phyloP scores from a whole-genome alignment of 1,139 yeast species.

The Candida labiduridarum region DNA sequence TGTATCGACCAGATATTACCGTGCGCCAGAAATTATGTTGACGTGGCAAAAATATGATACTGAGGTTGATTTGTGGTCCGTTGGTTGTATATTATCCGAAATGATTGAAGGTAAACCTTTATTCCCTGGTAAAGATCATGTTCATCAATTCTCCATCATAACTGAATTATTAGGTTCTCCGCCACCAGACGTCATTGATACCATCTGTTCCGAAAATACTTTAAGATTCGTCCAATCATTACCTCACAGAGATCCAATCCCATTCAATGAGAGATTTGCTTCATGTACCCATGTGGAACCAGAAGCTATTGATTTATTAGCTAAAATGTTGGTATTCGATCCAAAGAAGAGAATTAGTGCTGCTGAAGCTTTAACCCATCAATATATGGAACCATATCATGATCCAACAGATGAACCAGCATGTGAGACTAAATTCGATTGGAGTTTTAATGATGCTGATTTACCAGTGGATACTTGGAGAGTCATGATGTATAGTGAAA shows the following conservation, averaged over 20 bases:
- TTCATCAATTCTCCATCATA: slow-evolving; percentile 94
- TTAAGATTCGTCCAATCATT: slow-evolving; percentile 89
- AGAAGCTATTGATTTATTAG: slow-evolving; percentile 85
- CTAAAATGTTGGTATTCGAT: slow-evolving; percentile 90
- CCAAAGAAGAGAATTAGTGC: slow-evolving; percentile 94
- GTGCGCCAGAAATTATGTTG: slow-evolving; percentile 99
- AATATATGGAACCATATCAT: slow-evolving; percentile 95
- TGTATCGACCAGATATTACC: slow-evolving; percentile 92
- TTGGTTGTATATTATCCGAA: slow-evolving; percentile 98
- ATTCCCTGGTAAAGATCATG: slow-evolving; percentile 98
- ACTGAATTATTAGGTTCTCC: slow-evolving; percentile 97
- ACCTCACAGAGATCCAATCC: slow-evolving; percentile 91
- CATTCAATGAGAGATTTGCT: slow-evolving; percentile 77
- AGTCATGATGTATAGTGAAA: slow-evolving; percentile 98
- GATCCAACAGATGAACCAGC: slow-evolving; percentile 98
- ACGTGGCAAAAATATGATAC: slow-evolving; percentile 99
- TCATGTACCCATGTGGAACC: slow-evolving; percentile 77
- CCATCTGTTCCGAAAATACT: slow-evolving; percentile 95
- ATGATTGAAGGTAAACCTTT: slow-evolving; percentile 99
- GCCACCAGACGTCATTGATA: slow-evolving; percentile 92
- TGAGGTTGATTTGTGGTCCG: slow-evolving; percentile 99
- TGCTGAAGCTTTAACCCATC: slow-evolving; percentile 85
- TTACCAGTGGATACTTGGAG: slow-evolving; percentile 98
- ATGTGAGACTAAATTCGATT: slow-evolving; percentile 90
- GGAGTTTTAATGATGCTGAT: slow-evolving; percentile 98